Evolutionary conservation across 1,284 basidiomycete genomes (phyloP), one percentile per base, ranked within the genome.

Genomic region (Rhodotorula sp.): DNA sequence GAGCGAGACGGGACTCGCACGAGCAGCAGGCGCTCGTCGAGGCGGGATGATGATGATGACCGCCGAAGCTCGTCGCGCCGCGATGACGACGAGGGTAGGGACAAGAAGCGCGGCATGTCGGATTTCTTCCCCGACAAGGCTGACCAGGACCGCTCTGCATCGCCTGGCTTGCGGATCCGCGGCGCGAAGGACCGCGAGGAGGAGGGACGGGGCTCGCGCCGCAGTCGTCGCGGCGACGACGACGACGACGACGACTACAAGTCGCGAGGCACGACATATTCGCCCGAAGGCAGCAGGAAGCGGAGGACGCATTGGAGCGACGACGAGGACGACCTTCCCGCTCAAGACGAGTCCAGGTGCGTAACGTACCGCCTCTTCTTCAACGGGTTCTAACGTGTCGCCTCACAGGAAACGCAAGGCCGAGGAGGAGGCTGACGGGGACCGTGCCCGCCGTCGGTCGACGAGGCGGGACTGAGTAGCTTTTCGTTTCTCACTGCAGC

Each of bases 341-440:
- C 27, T 15, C 39, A 44, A 4, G 58, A 68, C 24, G 70, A 67
- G 0, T 46, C 62, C n/a, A 56, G 67, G 67, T 68, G 48, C 54
- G 59, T 39, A 22, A 32, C 46, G 5, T 49, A 13, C 32, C 24
- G 17, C 24, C 27, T 20, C 2, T 17, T 2, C 5, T 3, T n/a
- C 34, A 13, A 9, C 24, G 27, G 34, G 4, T 48, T 11, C 24
- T 60, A 34, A 29, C 27, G 36, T 10, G 22, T 8, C 46, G 4
- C 29, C 48, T 10, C 48, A 39, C 49, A 64, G 70, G 48, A 72
- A 72, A 61, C 66, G 70, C 55, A 72, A 72, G 29, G 70, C 70
- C 5, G 70, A 72, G 30, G 64, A 64, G 24, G 67, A 65, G 1
- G 66, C 36, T 1, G 66, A 68, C 13, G 66, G 44, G 0, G 68